Percentiles rank a stretch among this genome's conserved stretches.
These are phyloP conservation scores for Odonthalia washingtoniensis DNA, from an alignment of 31 red algal species.

Conservation along the genomic window DNA sequence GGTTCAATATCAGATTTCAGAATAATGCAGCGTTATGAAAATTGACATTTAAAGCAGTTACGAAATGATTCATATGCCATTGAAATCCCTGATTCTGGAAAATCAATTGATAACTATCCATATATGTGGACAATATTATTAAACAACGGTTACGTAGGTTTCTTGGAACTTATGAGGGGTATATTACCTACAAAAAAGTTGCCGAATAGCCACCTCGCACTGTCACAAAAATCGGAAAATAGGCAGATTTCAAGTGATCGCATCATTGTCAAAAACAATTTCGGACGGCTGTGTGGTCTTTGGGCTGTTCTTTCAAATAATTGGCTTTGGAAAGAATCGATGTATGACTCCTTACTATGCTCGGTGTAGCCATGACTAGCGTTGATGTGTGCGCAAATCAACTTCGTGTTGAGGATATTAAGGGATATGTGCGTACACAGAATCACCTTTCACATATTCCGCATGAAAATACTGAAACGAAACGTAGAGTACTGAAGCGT, in stretches of 20 bases:
- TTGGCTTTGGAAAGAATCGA: no score
- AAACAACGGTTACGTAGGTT: conserved; percentile 27
- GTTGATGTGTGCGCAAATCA: no score
- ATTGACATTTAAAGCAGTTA: conserved; percentile 7
- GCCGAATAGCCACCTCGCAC: neutral
- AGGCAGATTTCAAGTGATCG: conserved; percentile 11
- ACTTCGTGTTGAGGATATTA: no score
- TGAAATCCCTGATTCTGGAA: neutral
- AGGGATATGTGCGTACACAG: no score
- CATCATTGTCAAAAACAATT: conserved; percentile 30
- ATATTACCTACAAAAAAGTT: conserved; percentile 17
- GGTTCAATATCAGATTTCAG: conserved; percentile 31
- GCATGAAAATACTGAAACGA: no score
- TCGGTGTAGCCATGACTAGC: no score
- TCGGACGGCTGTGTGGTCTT: no score
- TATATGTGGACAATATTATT: conserved; percentile 13
- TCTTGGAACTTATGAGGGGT: neutral
- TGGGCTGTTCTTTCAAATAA: no score
- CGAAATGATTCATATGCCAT: neutral
- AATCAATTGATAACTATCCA: neutral
- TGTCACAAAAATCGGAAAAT: neutral
- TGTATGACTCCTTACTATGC: no score
- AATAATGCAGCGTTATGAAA: conserved; percentile 8
- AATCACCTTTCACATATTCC: no score
- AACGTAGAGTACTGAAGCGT: no score